Conservation (phyloP, 2,329 filamentous ascomycete species). For the Neonectria magnoliae region DNA sequence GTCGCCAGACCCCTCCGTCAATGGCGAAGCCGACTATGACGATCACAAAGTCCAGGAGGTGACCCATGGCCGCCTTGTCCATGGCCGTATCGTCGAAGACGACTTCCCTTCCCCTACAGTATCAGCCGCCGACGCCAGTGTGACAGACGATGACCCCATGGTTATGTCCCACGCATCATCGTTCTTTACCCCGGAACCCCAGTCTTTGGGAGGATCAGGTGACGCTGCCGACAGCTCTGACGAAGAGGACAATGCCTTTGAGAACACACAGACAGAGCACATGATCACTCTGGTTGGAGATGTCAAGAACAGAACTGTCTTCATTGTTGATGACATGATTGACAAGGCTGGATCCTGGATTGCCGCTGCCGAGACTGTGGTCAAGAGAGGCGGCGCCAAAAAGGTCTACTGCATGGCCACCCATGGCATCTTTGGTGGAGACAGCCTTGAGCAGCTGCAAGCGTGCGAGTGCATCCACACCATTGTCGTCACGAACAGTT, state of each 20-base stretch:
- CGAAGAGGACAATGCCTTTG: conserved; percentile 91
- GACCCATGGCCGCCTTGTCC: conserved; percentile 88
- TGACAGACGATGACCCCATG: conserved; percentile 84
- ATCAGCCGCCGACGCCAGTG: conserved; percentile 74
- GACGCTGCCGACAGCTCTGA: conserved; percentile 87
- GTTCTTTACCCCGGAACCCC: conserved; percentile 75
- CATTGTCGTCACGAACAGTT: conserved; percentile 97
- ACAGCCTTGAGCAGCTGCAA: conserved; percentile 89
- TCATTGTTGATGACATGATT: conserved; percentile 99
- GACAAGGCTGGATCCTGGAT: conserved; percentile 98
- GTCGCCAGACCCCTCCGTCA: conserved; percentile 40
- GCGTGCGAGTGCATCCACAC: conserved; percentile 92
- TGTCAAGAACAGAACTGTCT: conserved; percentile 85
- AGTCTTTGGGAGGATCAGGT: conserved; percentile 81
- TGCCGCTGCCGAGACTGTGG: conserved; percentile 93
- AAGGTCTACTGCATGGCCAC: conserved; percentile 98
- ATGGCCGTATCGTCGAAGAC: conserved; percentile 95
- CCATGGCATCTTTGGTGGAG: conserved; percentile 91
- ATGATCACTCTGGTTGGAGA: conserved; percentile 98
- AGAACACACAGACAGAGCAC: conserved; percentile 84
- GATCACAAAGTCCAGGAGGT: conserved; percentile 89
- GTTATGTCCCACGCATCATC: conserved; percentile 80
- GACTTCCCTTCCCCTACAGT: conserved; percentile 83
- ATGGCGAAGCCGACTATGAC: conserved; percentile 67
- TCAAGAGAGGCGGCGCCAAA: conserved; percentile 90